Conservation (phyloP, 2,329 filamentous ascomycete genomes). For the Trichophyton simii region DNA sequence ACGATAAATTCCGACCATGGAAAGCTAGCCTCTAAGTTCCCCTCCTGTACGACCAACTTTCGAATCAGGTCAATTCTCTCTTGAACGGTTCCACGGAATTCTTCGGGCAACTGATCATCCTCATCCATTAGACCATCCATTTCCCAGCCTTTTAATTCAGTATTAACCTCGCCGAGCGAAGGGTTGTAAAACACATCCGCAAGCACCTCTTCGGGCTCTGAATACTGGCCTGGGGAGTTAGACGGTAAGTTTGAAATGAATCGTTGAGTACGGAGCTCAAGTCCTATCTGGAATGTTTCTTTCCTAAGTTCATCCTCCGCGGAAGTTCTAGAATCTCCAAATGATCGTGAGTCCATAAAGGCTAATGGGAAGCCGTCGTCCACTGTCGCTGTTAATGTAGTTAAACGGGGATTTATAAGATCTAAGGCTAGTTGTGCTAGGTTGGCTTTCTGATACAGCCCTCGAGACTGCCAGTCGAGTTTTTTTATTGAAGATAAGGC, state of each 20-base stretch:
- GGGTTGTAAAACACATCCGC: conserved; percentile 7
- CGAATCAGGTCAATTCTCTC: conserved; percentile 7
- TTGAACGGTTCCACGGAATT: conserved; percentile 4
- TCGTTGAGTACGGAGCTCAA: conserved; percentile 14
- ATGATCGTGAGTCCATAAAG: background rate
- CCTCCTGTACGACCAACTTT: background rate
- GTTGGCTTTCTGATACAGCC: conserved; percentile 12
- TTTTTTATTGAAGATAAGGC: conserved; percentile 7
- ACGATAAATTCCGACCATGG: conserved; percentile 40
- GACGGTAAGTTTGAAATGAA: conserved; percentile 6
- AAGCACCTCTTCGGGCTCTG: background rate
- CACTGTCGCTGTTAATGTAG: background rate
- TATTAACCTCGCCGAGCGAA: background rate
- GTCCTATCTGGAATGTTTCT: conserved; percentile 10
- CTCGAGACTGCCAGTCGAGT: conserved; percentile 6
- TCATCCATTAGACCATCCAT: conserved; percentile 10
- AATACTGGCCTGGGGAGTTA: background rate
- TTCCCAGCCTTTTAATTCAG: conserved; percentile 10
- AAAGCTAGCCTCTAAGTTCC: conserved; percentile 23
- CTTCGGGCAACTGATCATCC: conserved; percentile 4
- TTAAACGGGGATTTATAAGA: conserved; percentile 6
- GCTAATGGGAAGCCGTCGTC: conserved; percentile 8
- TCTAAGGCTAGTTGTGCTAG: conserved; percentile 12
- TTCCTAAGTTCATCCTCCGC: background rate
- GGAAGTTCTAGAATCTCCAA: background rate